Evolutionary conservation across 2,329 filamentous ascomycete genomes (phyloP).

Genomic region (Penicillium oxalicum): DNA sequence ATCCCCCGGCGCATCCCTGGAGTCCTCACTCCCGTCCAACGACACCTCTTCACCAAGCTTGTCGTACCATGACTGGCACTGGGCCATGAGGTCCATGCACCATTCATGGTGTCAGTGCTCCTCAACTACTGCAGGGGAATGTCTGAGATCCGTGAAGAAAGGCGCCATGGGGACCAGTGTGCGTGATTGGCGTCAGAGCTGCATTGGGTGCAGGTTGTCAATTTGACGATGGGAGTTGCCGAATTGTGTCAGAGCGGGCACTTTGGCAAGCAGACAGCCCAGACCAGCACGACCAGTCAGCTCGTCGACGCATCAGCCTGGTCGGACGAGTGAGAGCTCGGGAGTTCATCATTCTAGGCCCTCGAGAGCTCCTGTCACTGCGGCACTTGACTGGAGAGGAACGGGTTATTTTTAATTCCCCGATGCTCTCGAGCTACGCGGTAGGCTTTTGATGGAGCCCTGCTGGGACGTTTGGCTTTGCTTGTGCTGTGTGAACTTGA

Average conservation of each 20-base stretch:
- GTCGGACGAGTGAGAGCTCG: no score
- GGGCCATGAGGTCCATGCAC: conserved; percentile 6
- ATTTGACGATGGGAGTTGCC: no score
- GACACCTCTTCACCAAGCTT: neutral
- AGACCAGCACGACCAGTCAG: no score
- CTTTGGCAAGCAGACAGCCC: no score
- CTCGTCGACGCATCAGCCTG: no score
- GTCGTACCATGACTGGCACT: neutral
- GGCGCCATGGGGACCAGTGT: neutral
- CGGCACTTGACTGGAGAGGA: neutral
- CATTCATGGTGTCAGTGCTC: conserved; percentile 4
- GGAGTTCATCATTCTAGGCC: no score
- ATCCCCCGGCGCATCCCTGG: conserved; percentile 14
- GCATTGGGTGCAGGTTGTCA: neutral
- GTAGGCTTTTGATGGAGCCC: no score
- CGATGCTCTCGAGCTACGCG: no score
- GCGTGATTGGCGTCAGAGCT: conserved; percentile 11
- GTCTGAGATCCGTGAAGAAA: conserved; percentile 17
- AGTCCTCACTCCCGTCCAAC: conserved; percentile 11
- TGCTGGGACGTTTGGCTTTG: no score
- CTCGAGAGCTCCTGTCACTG: neutral
- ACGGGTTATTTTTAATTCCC: no score
- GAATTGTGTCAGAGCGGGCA: no score
- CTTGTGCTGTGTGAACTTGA: no score
- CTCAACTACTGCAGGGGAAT: conserved; percentile 6